Evolutionary conservation across 306 rosid genomes (phyloP), one percentile per base, ranked within the genome.

Genomic region (Lathyrus aphaca): DNA sequence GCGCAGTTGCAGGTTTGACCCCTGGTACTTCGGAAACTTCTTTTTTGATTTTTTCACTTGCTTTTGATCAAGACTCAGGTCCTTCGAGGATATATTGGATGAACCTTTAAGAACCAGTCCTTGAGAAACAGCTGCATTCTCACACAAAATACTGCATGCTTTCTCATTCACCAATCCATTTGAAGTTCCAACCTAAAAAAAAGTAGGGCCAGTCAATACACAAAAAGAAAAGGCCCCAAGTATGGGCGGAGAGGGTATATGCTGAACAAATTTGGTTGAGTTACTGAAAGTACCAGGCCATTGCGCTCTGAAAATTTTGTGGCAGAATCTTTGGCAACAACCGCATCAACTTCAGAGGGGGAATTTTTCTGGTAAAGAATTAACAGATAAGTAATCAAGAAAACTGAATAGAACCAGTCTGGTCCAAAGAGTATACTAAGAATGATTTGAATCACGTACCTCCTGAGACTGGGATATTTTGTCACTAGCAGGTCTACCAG

Each of bases 11-110:
- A 92, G 21, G 38, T 78, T 62, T 23, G 71, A 30, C 29, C 56
- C 72, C 50, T 19, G 86, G 75, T 78, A 72, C 85, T 82, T 94
- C 18, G 74, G 68, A 56, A 66, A 76, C 58, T 83, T 88, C 79
- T 77, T 88, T 76, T 85, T 87, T 27, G 73, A 27, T 65, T 77
- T 89, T 59, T 74, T 79, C 45, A 56, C 65, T 16, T 19, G 65
- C 80, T 80, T 88, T 75, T 71, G 61, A 44, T 73, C 56, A 75
- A 45, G 67, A 80, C 62, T 60, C 78, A 77, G 68, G 23, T 43
- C 14, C 54, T 40, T 64, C 48, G 68, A 30, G 4, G 77, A 68
- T 69, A 56, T 70, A 69, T 66, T 45, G 69, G 66, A 27, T 3
- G 86, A 79, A 59, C 69, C 79, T 1, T 78, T 66, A 29, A 42